Evolutionary conservation across 2,329 filamentous ascomycete genomes (phyloP).

Genomic region (Cercospora brassicicola): DNA sequence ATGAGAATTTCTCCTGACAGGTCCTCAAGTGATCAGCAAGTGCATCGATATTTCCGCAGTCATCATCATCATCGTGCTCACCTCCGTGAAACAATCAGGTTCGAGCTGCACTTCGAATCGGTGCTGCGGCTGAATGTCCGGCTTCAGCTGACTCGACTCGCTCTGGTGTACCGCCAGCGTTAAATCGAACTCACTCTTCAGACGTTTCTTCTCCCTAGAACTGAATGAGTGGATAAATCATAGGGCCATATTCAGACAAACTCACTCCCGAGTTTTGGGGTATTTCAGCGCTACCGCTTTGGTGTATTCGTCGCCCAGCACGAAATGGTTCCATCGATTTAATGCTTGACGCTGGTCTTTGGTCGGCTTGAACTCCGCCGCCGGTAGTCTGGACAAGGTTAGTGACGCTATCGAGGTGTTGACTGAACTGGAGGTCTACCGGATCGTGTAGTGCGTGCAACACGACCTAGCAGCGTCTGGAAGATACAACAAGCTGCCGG

Average conservation of each 20-base stretch:
- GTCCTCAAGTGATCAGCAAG: neutral
- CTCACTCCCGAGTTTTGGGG: conserved; percentile 66
- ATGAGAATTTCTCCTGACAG: conserved; percentile 62
- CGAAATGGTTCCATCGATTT: conserved; percentile 72
- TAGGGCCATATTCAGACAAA: neutral
- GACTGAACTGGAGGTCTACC: conserved; percentile 35
- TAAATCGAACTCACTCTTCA: conserved; percentile 68
- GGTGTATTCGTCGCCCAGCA: conserved; percentile 67
- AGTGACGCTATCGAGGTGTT: neutral
- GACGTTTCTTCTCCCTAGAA: conserved; percentile 57
- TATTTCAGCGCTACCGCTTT: conserved; percentile 64
- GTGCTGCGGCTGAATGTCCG: conserved; percentile 60
- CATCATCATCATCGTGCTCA: neutral
- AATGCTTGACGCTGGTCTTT: conserved; percentile 73
- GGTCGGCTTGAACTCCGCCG: conserved; percentile 62
- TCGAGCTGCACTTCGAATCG: conserved; percentile 69
- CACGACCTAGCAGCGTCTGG: conserved; percentile 78
- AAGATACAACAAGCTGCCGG: conserved; percentile 68
- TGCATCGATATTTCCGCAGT: neutral
- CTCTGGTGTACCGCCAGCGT: conserved; percentile 67
- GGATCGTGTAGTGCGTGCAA: conserved; percentile 87
- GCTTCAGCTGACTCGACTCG: conserved; percentile 57
- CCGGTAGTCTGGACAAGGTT: conserved; percentile 56
- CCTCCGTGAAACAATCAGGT: conserved; percentile 64
- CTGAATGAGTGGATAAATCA: neutral